Conservation (phyloP, 306 rosid genomes). For the Fragaria iinumae region DNA sequence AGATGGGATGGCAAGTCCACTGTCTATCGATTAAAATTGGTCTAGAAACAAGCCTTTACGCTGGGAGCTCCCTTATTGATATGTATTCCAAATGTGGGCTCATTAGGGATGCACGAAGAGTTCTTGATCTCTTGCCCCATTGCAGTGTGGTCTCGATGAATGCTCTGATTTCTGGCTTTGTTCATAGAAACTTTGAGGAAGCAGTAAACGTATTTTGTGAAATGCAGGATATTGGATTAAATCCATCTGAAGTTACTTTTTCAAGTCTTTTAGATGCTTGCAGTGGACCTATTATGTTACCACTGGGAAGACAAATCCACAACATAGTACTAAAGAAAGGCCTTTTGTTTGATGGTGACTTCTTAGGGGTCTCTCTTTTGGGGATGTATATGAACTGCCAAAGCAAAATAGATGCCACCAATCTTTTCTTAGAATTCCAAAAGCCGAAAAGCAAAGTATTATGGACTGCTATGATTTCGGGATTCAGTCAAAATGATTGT, state of each 20-base stretch:
- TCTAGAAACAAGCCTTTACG: constrained; percentile 60
- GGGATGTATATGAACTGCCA: constrained; percentile 64
- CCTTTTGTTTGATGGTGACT: constrained; percentile 53
- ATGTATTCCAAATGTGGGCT: constrained; percentile 71
- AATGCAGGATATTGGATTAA: constrained; percentile 53
- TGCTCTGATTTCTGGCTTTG: constrained; percentile 71
- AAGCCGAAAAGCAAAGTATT: constrained; percentile 50
- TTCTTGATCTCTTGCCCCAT: constrained; percentile 55
- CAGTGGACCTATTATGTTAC: constrained; percentile 37
- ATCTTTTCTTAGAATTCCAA: constrained; percentile 62
- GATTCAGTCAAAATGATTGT: constrained; percentile 56
- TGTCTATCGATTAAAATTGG: constrained; percentile 66
- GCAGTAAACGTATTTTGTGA: constrained; percentile 49
- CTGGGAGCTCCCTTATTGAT: constrained; percentile 81
- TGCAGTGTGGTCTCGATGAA: constrained; percentile 60
- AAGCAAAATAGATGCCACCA: constrained; percentile 49
- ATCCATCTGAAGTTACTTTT: constrained; percentile 67
- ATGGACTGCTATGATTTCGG: constrained; percentile 73
- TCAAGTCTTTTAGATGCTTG: constrained; percentile 69
- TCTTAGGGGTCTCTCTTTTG: constrained; percentile 60
- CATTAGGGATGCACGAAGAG: constrained; percentile 45
- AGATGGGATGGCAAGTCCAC: constrained; percentile 62
- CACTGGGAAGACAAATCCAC: constrained; percentile 69
- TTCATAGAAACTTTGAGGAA: constrained; percentile 43
- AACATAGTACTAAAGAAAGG: constrained; percentile 50